Conservation (phyloP, 306 rosid species). For the Dryas octopetala region DNA sequence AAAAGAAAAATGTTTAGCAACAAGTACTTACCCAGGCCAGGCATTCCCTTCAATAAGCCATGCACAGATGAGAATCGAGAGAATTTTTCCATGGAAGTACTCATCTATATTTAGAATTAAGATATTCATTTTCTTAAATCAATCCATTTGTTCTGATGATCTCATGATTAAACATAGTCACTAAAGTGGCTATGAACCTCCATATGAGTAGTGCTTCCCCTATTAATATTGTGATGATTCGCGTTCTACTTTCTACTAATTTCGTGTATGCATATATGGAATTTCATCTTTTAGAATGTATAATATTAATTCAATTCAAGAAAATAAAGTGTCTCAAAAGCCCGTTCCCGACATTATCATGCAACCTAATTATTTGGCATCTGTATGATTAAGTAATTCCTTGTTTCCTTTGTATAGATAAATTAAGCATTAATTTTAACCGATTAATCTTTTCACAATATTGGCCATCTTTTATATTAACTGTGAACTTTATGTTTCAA, state of each 20-base stretch:
- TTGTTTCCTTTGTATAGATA: neutral
- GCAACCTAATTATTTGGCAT: neutral
- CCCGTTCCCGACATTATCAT: too few species aligned
- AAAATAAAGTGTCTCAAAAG: too few species aligned
- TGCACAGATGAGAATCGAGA: too few species aligned
- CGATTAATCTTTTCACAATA: neutral
- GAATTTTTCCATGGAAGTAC: too few species aligned
- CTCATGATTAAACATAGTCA: neutral
- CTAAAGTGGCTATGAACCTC: neutral
- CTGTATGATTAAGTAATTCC: neutral
- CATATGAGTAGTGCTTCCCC: neutral
- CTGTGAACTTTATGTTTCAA: constrained; percentile 3
- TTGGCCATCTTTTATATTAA: neutral
- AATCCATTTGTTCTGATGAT: too few species aligned
- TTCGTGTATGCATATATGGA: neutral
- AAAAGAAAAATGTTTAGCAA: too few species aligned
- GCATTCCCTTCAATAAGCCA: too few species aligned
- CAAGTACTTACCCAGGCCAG: too few species aligned
- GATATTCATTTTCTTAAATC: too few species aligned
- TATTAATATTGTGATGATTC: neutral
- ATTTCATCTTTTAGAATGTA: neutral
- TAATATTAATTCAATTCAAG: neutral
- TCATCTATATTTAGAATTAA: too few species aligned
- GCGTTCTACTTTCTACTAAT: too few species aligned
- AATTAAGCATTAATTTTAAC: neutral